Evolutionary conservation across 1,139 yeast genomes (phyloP).

Genomic region (Kodamaea ohmeri): DNA sequence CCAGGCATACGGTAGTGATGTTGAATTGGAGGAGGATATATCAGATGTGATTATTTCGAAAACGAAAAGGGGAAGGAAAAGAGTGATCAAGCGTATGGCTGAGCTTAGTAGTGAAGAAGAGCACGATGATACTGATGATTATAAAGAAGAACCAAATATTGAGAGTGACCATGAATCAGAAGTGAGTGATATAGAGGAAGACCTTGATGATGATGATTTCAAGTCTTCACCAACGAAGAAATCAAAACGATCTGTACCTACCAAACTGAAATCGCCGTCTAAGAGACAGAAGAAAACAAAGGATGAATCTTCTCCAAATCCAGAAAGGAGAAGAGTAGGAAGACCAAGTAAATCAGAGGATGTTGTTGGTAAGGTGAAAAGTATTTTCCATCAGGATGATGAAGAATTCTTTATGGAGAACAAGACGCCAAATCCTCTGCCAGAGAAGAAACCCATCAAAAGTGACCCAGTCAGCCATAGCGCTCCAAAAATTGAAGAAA

Average conservation of each 20-base stretch:
- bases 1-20: constrained; percentile 29
- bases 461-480: not conserved
- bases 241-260: not conserved
- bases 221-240: constrained; percentile 2
- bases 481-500: not conserved
- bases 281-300: constrained; percentile 2
- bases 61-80: constrained; percentile 9
- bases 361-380: constrained; percentile 32
- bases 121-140: constrained; percentile 19
- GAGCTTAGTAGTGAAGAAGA: constrained; percentile 9
- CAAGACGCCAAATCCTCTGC: constrained; percentile 11
- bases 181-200: constrained; percentile 10
- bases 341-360: constrained; percentile 36
- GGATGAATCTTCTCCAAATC: constrained; percentile 4
- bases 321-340: constrained; percentile 24
- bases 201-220: constrained; percentile 14
- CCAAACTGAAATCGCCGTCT: constrained; percentile 3
- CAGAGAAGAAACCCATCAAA: constrained; percentile 3
- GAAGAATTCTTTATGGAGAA: constrained; percentile 24
- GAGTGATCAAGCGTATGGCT: constrained; percentile 3
- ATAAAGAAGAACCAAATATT: constrained; percentile 17
- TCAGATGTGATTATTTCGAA: constrained; percentile 3
- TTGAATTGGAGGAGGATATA: constrained; percentile 32
- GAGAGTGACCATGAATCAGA: constrained; percentile 10
- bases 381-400: constrained; percentile 35